Conservation (phyloP, 345 rosid genomes). For the Lepidium sativum region DNA sequence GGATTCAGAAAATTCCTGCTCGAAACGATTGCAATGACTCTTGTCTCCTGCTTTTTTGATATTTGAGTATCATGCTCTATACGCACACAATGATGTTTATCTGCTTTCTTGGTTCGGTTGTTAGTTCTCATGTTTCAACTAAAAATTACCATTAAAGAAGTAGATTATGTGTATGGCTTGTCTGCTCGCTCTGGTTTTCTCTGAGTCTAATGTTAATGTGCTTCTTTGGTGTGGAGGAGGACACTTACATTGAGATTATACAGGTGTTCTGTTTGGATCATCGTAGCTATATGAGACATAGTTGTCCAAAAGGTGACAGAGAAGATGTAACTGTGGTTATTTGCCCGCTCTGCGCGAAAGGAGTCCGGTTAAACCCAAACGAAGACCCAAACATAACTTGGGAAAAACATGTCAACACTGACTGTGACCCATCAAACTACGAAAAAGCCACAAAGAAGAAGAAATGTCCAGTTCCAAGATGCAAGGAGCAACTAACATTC, state of each 20-base stretch:
- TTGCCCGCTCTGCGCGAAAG: constrained; percentile 84
- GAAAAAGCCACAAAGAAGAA: constrained; percentile 79
- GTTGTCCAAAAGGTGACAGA: constrained; percentile 62
- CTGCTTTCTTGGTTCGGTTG: background rate
- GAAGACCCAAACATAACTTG: constrained; percentile 74
- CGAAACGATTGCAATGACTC: background rate
- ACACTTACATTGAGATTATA: background rate
- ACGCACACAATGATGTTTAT: background rate
- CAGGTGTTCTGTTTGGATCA: constrained; percentile 89
- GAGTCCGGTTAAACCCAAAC: constrained; percentile 61
- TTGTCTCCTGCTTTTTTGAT: background rate
- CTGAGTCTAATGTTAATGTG: background rate
- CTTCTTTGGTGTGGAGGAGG: background rate
- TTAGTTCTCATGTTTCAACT: background rate
- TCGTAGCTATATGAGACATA: constrained; percentile 59
- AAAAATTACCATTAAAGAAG: background rate
- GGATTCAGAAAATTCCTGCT: background rate
- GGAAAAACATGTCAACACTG: constrained; percentile 68
- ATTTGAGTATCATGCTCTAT: background rate
- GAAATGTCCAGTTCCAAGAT: constrained; percentile 83
- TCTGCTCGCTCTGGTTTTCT: background rate
- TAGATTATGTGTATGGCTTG: background rate
- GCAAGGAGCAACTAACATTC: constrained; percentile 70
- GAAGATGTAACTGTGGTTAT: constrained; percentile 71
- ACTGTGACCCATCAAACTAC: constrained; percentile 87